Base-by-base conservation (phyloP, 1,139 yeast genomes). In the Pichia kudriavzevii region DNA sequence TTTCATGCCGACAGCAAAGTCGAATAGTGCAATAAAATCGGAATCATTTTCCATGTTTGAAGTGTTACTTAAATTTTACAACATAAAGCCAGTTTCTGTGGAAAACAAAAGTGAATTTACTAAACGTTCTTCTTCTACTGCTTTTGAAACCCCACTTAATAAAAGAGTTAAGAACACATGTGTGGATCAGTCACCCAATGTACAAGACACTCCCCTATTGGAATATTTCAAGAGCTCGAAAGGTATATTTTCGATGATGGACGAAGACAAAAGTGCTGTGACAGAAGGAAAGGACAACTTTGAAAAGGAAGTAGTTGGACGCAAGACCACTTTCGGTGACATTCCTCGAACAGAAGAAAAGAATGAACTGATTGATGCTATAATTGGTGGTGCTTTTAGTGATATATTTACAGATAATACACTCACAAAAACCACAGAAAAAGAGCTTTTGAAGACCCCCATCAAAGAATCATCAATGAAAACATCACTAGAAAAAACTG, bases 401-500 rank as follows among this genome's bases (percentile, higher is more conserved):
- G 77, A 72, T 3, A 69, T 69, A 48, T 70, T 67, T 3, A 72
- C 78, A 0, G 77, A 72, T 41, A n/a, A n/a, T n/a, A 72, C 78
- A 0, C 51, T 70, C 3, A 44, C 51, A 2, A 45, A 45, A 23
- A 32, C 44, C 5, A 11, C 30, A 26, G 35, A 31, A 17, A 26
- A 18, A 5, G n/a, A n/a, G n/a, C n/a, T n/a, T 20, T 19, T 30
- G 19, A 36, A 18, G 32, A 31, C 28, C 36, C 35, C 35, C 8
- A 20, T 20, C 13, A 34, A 19, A 22, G 28, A 26, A 11, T n/a
- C n/a, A n/a, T n/a, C n/a, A n/a, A n/a, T n/a, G n/a, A 19, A 11
- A 17, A n/a, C 15, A 25, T 25, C 16, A 7, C 22, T 20, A 20
- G 20, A 13, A 17, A 12, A 26, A 11, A 7, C 27, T 13, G 22